These are phyloP conservation scores for Chytriomyces confervae DNA, from an alignment of 192 early-diverging fungal species.

Conservation along the genomic window DNA sequence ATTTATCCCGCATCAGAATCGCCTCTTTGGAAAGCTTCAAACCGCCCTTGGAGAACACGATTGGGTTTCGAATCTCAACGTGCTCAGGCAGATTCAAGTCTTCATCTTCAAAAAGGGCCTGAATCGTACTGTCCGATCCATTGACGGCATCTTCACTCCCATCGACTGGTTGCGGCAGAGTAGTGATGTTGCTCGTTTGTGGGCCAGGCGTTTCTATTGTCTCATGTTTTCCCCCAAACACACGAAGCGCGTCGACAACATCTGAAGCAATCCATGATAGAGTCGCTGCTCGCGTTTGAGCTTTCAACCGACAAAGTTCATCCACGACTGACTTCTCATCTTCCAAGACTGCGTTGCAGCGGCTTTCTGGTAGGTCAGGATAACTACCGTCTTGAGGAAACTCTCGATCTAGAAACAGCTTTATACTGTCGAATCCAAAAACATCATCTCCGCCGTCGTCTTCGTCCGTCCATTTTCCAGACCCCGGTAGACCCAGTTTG, in stretches of 20 bases:
- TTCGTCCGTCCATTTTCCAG: too few species aligned
- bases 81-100: constrained; percentile 10
- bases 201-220: not conserved
- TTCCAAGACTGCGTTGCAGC: too few species aligned
- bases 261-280: not conserved
- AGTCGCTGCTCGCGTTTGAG: not conserved
- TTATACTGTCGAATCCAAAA: too few species aligned
- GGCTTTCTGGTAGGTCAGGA: too few species aligned
- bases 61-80: constrained; percentile 16
- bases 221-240: not conserved
- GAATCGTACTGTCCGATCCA: not conserved
- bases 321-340: too few species aligned
- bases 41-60: not conserved
- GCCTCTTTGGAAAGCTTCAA: constrained; percentile 20
- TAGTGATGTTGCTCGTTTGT: too few species aligned
- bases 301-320: not conserved
- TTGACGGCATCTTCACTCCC: too few species aligned
- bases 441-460: too few species aligned
- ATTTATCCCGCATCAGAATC: constrained; percentile 29
- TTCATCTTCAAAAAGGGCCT: not conserved
- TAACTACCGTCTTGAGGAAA: too few species aligned
- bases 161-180: too few species aligned
- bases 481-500: too few species aligned
- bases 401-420: too few species aligned
- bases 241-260: not conserved